phyloP scores from a whole-genome alignment of 2,329 filamentous ascomycete genomes.

The Sodiomyces alkalinus region DNA sequence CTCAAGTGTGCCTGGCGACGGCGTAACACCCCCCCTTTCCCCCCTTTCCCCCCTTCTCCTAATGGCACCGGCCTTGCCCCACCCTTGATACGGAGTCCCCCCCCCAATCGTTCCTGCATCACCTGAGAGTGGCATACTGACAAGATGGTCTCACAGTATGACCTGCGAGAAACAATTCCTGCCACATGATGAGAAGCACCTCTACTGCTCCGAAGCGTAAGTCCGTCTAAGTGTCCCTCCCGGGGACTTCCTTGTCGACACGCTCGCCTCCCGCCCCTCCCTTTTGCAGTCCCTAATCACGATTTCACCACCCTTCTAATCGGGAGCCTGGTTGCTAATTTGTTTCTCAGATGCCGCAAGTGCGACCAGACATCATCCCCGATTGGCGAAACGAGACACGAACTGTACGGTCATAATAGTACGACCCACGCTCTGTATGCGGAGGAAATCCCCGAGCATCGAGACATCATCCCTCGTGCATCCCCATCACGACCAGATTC shows the following conservation, averaged over 20 bases:
- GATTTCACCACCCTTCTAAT: too few species aligned
- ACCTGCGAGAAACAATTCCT: slow-evolving; percentile 52
- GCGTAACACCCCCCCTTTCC: too few species aligned
- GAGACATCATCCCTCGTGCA: slow-evolving; percentile 48
- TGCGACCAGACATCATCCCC: too few species aligned
- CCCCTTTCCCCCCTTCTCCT: neutral
- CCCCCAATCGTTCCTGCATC: slow-evolving; percentile 17
- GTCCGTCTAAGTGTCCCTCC: slow-evolving; percentile 14
- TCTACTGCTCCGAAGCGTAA: slow-evolving; percentile 51
- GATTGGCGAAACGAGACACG: slow-evolving; percentile 7
- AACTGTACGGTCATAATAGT: too few species aligned
- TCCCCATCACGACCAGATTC: slow-evolving; percentile 45
- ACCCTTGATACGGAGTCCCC: too few species aligned
- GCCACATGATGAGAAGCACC: slow-evolving; percentile 36
- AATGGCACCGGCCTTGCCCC: neutral
- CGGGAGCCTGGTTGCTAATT: too few species aligned
- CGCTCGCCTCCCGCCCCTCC: too few species aligned
- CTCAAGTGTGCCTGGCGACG: too few species aligned
- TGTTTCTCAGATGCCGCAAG: slow-evolving; percentile 31
- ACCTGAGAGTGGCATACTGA: slow-evolving; percentile 12
- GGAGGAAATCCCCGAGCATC: slow-evolving; percentile 32
- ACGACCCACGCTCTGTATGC: slow-evolving; percentile 31
- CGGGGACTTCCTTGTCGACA: slow-evolving; percentile 2
- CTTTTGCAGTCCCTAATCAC: too few species aligned
- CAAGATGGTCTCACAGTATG: slow-evolving; percentile 33